Evolutionary conservation across 176 grass and related monocot species (phyloP).

Genomic region (Themeda triandra): DNA sequence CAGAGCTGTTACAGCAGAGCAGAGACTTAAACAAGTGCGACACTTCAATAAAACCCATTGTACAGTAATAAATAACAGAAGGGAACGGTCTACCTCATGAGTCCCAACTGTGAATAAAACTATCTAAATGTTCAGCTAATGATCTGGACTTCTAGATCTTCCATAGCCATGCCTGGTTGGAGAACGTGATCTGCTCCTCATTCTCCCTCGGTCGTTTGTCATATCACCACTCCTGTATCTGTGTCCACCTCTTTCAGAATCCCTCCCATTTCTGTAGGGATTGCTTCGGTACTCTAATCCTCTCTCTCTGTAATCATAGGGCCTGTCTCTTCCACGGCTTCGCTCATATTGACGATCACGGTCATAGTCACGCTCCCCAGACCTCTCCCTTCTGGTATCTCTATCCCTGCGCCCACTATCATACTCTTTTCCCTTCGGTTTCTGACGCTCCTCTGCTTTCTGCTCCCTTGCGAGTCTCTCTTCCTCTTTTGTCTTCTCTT

Average conservation of each 20-base stretch:
- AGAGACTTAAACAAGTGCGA: conserved; percentile 51
- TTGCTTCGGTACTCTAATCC: conserved; percentile 46
- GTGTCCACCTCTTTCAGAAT: conserved; percentile 54
- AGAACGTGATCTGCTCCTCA: conserved; percentile 75
- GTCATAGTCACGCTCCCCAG: conserved; percentile 49
- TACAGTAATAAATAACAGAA: conserved; percentile 48
- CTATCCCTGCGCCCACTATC: conserved; percentile 32
- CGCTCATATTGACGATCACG: conserved; percentile 43
- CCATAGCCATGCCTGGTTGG: conserved; percentile 60
- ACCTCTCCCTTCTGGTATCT: conserved; percentile 43
- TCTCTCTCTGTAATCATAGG: conserved; percentile 53
- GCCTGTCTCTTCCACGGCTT: conserved; percentile 57
- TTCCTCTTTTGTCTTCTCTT: conserved; percentile 65
- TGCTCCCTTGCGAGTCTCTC: conserved; percentile 69
- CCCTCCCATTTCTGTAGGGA: conserved; percentile 71
- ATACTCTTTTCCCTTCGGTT: conserved; percentile 56
- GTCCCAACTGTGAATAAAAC: conserved; percentile 55
- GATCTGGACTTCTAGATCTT: conserved; percentile 60
- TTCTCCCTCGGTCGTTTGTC: conserved; percentile 34
- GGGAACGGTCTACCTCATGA: conserved; percentile 82
- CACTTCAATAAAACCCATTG: conserved; percentile 60
- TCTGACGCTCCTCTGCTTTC: conserved; percentile 58
- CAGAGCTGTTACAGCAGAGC: conserved; percentile 76
- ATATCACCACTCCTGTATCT: conserved; percentile 54
- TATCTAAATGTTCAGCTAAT: conserved; percentile 60